Base-by-base conservation (phyloP, 148 eudicot genomes). In the Nepenthes gracilis region DNA sequence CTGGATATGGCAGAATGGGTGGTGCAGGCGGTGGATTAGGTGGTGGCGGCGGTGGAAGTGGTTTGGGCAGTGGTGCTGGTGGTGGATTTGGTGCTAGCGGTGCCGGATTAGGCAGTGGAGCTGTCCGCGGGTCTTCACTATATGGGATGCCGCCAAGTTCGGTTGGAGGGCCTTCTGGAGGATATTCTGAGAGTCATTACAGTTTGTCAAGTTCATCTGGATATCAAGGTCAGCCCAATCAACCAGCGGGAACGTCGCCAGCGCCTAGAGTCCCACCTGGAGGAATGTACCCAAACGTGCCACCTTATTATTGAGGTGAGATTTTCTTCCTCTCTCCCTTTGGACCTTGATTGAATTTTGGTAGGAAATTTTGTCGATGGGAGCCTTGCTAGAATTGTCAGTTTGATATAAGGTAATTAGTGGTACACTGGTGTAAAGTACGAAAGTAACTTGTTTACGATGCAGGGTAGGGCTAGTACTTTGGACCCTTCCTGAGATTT, bases 271-370 rank as follows among this genome's bases (percentile, higher is more conserved):
- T 74, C 58, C 85, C 84, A 15, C 79, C 80, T 65, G 81, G 80
- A 11, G 86, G 86, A 58, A 72, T 80, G 66, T 80, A 78, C 59
- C 81, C 76, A 45, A 77, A 77, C 34, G 67, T 70, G 55, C 84
- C 78, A 37, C 83, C 81, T 14, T 83, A 72, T 63, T 83, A 79
- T 66, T 88, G 68, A 88, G 93, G 89, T 85, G 81, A 55, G 48
- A 23, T 35, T 58, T 33, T 33, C n/a, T 15, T 12, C 13, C 36
- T 36, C 48, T 66, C 2, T 40, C 7, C 23, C 32, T 37, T 48
- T 36, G 4, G 9, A 45, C 50, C 10, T 58, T 47, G 12, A n/a
- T 55, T 35, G 55, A 36, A 6, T 6, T 23, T 23, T 23, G 23
- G 23, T 23, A 23, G 23, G 23, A 23, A 23, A 23, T 23, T 23